These are phyloP conservation scores for Telopea speciosissima DNA, from an alignment of 177 flowering plant species.

Conservation along the genomic window DNA sequence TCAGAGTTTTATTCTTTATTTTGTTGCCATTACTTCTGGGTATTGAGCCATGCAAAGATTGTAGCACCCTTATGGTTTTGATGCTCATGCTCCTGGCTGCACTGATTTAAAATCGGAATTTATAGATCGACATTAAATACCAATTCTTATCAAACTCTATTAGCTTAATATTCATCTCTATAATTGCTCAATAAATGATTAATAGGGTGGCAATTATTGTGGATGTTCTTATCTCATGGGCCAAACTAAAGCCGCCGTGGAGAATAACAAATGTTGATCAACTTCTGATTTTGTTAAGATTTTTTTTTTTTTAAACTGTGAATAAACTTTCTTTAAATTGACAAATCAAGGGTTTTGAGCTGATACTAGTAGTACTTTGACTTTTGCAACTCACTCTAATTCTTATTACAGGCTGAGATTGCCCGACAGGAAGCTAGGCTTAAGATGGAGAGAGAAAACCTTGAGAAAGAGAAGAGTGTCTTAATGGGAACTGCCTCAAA, in stretches of 20 bases:
- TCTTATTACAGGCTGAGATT: conserved; percentile 71
- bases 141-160: background rate
- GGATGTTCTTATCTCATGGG: background rate
- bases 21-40: background rate
- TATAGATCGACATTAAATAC: too few relatives aligned
- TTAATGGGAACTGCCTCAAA: conserved; percentile 98
- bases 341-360: background rate
- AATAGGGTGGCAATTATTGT: background rate
- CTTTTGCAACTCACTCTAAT: background rate
- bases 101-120: background rate
- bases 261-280: background rate
- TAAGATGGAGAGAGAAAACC: conserved; percentile 93
- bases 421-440: conserved; percentile 91
- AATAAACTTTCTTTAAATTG: background rate
- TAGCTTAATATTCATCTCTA: background rate
- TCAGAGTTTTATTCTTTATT: too few relatives aligned
- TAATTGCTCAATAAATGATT: background rate
- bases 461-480: conserved; percentile 98
- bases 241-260: background rate
- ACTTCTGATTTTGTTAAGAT: background rate
- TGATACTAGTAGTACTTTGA: background rate
- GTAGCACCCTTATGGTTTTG: too few relatives aligned
- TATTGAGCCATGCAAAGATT: background rate
- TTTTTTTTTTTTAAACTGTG: background rate
- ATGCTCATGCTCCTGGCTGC: background rate